Percentiles rank a stretch among this genome's conserved stretches.
phyloP scores from a whole-genome alignment of 2,329 filamentous ascomycete genomes.

The Penicillium vulpinum region DNA sequence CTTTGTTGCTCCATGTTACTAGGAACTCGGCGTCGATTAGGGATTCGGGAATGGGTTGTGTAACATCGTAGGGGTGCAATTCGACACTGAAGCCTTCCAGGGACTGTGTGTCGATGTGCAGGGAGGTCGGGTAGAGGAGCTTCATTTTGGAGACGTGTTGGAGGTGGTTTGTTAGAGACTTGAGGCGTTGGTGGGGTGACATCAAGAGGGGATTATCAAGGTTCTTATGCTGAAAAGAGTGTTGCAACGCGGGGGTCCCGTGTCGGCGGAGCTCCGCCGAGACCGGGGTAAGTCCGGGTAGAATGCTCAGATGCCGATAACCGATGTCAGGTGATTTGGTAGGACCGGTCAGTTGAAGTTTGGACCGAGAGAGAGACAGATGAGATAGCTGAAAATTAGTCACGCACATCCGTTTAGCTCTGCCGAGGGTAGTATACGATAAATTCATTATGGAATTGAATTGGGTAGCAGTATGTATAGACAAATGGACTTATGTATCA shows the following conservation, averaged over 20 bases:
- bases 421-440: not conserved
- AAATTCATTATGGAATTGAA: not conserved
- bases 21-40: conserved; percentile 62
- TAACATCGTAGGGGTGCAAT: conserved; percentile 63
- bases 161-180: not conserved
- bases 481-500: too few relatives aligned
- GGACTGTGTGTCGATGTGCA: conserved; percentile 56
- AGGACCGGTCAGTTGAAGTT: not conserved
- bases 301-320: not conserved
- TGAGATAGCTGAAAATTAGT: not conserved
- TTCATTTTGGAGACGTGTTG: conserved; percentile 45
- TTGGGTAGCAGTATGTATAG: too few relatives aligned
- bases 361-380: not conserved
- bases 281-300: conserved; percentile 1
- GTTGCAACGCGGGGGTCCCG: conserved; percentile 3
- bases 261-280: conserved; percentile 9
- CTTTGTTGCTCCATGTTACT: conserved; percentile 62
- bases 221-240: not conserved
- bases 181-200: conserved; percentile 3
- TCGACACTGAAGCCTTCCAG: conserved; percentile 60
- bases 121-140: conserved; percentile 66
- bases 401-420: not conserved
- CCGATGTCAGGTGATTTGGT: not conserved
- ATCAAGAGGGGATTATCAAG: not conserved
- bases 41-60: conserved; percentile 56